Conservation (phyloP, 2,329 filamentous ascomycete species). For the Aureobasidium lini region DNA sequence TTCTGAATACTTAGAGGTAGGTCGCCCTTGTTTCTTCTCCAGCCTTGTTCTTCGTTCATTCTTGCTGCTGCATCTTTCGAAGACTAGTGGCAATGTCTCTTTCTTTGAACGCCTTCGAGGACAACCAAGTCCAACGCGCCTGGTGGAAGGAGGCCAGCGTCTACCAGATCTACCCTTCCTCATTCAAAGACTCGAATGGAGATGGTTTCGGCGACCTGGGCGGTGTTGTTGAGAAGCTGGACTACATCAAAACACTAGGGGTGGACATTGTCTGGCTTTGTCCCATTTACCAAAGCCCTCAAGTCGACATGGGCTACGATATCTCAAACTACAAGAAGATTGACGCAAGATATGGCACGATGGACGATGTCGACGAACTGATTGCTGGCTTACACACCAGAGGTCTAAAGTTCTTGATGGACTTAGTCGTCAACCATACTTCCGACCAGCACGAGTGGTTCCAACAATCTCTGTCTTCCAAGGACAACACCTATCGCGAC, state of each 20-base stretch:
- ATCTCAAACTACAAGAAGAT: constrained; percentile 59
- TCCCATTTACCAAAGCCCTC: constrained; percentile 55
- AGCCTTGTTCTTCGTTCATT: neutral
- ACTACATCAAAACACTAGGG: constrained; percentile 53
- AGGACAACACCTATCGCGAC: constrained; percentile 56
- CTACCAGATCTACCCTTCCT: constrained; percentile 36
- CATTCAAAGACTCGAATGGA: constrained; percentile 43
- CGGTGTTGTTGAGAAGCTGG: constrained; percentile 54
- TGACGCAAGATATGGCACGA: constrained; percentile 55
- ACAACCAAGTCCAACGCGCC: neutral
- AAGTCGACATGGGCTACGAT: constrained; percentile 62
- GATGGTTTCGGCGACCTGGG: constrained; percentile 55
- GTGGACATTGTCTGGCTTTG: constrained; percentile 60
- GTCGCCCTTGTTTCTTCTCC: neutral
- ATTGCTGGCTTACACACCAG: constrained; percentile 52
- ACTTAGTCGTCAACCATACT: constrained; percentile 70
- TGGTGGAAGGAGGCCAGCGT: constrained; percentile 37
- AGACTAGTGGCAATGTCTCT: neutral
- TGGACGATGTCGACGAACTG: constrained; percentile 55
- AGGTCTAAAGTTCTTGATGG: constrained; percentile 62
- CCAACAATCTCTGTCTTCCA: constrained; percentile 55
- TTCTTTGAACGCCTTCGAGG: neutral
- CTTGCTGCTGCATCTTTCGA: neutral
- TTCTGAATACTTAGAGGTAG: neutral
- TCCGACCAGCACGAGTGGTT: constrained; percentile 64